These are phyloP conservation scores for Metroxylon sagu DNA, from an alignment of 176 grass and related monocot species.

Conservation along the genomic window DNA sequence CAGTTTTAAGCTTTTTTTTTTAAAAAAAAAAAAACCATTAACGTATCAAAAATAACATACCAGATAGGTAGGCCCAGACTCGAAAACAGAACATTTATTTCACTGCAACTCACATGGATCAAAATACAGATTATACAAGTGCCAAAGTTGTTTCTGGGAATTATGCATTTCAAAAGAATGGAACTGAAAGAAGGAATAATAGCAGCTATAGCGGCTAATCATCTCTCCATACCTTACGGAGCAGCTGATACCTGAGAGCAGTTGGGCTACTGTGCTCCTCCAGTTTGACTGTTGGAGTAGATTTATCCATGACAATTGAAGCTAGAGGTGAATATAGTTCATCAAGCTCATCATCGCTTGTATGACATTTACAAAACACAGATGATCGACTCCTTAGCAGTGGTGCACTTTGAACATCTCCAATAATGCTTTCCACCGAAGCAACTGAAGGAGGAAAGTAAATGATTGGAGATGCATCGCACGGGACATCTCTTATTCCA, in stretches of 20 bases:
- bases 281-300: conserved; percentile 28
- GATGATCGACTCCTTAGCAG: conserved; percentile 32
- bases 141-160: too few species aligned
- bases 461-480: conserved; percentile 42
- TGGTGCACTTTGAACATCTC: conserved; percentile 43
- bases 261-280: conserved; percentile 35
- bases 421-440: conserved; percentile 46
- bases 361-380: conserved; percentile 68
- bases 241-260: conserved; percentile 35
- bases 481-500: conserved; percentile 46
- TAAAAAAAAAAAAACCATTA: too few species aligned
- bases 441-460: conserved; percentile 48
- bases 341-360: conserved; percentile 80
- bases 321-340: conserved; percentile 71
- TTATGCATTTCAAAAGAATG: too few species aligned
- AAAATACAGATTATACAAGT: too few species aligned
- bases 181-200: too few species aligned
- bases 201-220: too few species aligned
- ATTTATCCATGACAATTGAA: conserved; percentile 38
- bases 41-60: too few species aligned
- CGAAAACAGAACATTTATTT: too few species aligned
- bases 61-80: too few species aligned
- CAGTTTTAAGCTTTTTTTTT: too few species aligned
- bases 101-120: too few species aligned
- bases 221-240: conserved; percentile 20